phyloP scores from a whole-genome alignment of 345 rosid genomes.

The Salix purpurea region DNA sequence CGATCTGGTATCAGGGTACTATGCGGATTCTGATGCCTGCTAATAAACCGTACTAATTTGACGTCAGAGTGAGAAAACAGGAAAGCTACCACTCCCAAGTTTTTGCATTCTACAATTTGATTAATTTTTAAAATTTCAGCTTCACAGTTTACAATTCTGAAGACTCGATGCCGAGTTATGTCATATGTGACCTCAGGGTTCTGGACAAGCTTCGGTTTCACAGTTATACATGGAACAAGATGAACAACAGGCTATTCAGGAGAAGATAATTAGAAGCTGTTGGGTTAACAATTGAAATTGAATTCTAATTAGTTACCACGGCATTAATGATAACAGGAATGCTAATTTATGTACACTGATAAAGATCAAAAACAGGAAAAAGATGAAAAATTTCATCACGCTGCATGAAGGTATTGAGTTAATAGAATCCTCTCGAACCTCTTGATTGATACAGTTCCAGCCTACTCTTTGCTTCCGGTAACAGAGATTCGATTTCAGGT shows the following conservation, averaged over 20 bases:
- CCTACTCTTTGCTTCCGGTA: constrained; percentile 28
- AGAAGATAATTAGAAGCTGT: background rate
- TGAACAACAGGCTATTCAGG: background rate
- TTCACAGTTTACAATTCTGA: background rate
- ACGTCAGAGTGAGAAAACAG: background rate
- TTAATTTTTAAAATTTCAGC: background rate
- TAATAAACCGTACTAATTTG: background rate
- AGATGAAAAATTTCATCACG: background rate
- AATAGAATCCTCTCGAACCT: constrained; percentile 30
- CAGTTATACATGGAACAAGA: background rate
- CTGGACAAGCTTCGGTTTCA: background rate
- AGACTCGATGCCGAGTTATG: background rate
- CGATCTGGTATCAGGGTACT: background rate
- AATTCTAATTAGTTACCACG: background rate
- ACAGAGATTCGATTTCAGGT: constrained; percentile 8
- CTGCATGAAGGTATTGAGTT: background rate
- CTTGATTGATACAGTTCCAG: constrained; percentile 33
- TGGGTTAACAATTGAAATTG: background rate
- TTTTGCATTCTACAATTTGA: background rate
- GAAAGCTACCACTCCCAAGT: background rate
- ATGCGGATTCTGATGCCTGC: background rate
- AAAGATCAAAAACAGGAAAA: background rate
- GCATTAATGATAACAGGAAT: background rate
- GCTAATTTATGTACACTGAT: background rate
- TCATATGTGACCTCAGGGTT: background rate